phyloP scores from a whole-genome alignment of 139 green algal species.

The Diplosphaera chodatii region DNA sequence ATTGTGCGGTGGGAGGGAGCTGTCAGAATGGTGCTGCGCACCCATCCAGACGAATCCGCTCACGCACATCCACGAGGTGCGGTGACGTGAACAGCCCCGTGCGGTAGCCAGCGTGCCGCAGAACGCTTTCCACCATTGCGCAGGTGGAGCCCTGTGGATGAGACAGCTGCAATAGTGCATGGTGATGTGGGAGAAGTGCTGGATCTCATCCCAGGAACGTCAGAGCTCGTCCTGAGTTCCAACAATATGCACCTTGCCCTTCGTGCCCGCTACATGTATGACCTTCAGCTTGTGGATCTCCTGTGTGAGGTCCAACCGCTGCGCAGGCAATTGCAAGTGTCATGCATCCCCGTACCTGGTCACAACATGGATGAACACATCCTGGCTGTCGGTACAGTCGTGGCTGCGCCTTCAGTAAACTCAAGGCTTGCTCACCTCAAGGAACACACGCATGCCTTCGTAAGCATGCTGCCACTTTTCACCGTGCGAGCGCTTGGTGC shows the following conservation, averaged over 20 bases:
- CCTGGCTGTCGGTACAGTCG: too few relatives aligned
- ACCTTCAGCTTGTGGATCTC: constrained; percentile 58
- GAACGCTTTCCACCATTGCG: constrained; percentile 77
- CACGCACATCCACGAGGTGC: constrained; percentile 80
- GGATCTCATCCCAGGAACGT: too few relatives aligned
- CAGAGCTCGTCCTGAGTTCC: too few relatives aligned
- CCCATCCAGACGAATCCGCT: constrained; percentile 82
- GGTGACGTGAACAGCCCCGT: constrained; percentile 87
- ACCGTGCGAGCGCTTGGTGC: constrained; percentile 42
- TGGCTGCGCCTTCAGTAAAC: too few relatives aligned
- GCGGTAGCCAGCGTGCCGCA: constrained; percentile 66
- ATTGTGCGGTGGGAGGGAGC: too few relatives aligned
- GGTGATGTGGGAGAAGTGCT: too few relatives aligned
- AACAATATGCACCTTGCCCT: constrained; percentile 78
- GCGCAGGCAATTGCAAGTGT: too few relatives aligned
- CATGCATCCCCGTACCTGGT: too few relatives aligned
- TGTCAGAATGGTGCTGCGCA: too few relatives aligned
- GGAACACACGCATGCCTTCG: constrained; percentile 64
- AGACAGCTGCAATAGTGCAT: too few relatives aligned
- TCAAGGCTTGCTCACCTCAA: constrained; percentile 53
- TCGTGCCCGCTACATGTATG: constrained; percentile 87
- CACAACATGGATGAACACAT: too few relatives aligned
- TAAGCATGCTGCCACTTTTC: constrained; percentile 59
- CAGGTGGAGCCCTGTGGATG: constrained; percentile 76
- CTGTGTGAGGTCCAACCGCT: constrained; percentile 57